Evolutionary conservation across 1,284 basidiomycete species (phyloP).

Genomic region (Irpex sp.): DNA sequence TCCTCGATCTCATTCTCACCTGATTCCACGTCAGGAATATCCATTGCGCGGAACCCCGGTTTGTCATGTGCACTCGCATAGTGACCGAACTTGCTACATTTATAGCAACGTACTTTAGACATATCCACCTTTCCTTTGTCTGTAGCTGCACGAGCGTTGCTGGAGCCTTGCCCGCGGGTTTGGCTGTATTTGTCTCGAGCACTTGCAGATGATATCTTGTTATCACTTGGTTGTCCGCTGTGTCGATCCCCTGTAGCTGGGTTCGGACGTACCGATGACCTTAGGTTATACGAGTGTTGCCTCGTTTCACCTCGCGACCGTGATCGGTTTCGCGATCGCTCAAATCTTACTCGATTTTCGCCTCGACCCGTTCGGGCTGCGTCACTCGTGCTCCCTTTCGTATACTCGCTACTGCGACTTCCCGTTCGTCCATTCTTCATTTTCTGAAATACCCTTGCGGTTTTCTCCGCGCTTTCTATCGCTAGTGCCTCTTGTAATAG

Average conservation of each 20-base stretch:
- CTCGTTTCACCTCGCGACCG: too few species aligned
- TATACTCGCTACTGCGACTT: neutral
- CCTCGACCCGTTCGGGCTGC: too few species aligned
- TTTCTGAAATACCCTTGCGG: neutral
- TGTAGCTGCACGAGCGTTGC: neutral
- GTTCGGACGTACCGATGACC: too few species aligned
- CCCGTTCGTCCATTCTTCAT: neutral
- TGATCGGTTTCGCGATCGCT: too few species aligned
- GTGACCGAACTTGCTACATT: neutral
- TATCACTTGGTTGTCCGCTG: too few species aligned
- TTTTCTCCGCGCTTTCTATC: neutral
- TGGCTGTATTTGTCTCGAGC: too few species aligned
- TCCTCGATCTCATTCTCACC: neutral
- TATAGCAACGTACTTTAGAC: neutral
- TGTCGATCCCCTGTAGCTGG: too few species aligned
- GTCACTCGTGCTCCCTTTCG: neutral
- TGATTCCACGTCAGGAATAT: neutral
- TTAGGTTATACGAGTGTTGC: too few species aligned
- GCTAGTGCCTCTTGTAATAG: neutral
- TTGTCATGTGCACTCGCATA: neutral
- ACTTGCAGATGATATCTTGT: too few species aligned
- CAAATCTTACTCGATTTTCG: too few species aligned
- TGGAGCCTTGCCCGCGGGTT: neutral
- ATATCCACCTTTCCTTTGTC: neutral
- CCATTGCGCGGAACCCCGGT: neutral